Evolutionary conservation across 2,329 filamentous ascomycete species (phyloP).

Genomic region (Lachnellula cervina): DNA sequence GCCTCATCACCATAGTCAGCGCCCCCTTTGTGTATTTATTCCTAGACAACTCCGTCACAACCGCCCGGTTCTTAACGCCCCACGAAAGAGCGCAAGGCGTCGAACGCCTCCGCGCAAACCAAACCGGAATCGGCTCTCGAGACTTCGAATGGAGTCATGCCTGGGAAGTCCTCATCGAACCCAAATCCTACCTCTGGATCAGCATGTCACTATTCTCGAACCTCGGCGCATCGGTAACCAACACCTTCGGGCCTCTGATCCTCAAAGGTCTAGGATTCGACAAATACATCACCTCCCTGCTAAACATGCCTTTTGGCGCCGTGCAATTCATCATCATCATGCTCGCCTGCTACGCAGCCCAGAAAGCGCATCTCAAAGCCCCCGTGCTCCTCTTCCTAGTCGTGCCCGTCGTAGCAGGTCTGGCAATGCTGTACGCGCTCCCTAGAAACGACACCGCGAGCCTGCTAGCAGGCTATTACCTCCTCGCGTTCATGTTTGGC

Average conservation of each 20-base stretch:
- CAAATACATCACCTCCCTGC: constrained; percentile 51
- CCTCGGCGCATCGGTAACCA: constrained; percentile 58
- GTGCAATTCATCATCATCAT: constrained; percentile 58
- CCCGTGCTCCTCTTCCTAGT: constrained; percentile 49
- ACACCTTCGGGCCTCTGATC: constrained; percentile 61
- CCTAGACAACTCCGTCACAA: constrained; percentile 50
- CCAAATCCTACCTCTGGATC: constrained; percentile 56
- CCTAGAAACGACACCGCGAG: constrained; percentile 39
- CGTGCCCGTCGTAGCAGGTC: constrained; percentile 56
- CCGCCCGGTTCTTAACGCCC: constrained; percentile 54
- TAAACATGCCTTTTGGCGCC: constrained; percentile 64
- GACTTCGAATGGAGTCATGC: constrained; percentile 66
- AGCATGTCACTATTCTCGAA: constrained; percentile 58
- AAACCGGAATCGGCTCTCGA: constrained; percentile 68
- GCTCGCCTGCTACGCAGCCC: constrained; percentile 52
- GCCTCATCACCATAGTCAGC: constrained; percentile 53
- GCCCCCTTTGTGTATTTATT: constrained; percentile 55
- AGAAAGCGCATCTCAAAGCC: constrained; percentile 53
- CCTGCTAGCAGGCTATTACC: constrained; percentile 58
- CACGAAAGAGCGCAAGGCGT: constrained; percentile 64
- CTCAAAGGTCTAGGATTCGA: constrained; percentile 56
- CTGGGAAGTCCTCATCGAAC: constrained; percentile 43
- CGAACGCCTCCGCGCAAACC: constrained; percentile 67
- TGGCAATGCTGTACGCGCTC: constrained; percentile 49
- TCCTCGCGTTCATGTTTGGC: constrained; percentile 61